A percentile compares a stretch with the other conserved stretches of the same genome.
Evolutionary conservation across 257 asterid genomes (phyloP).

Genomic region (Hygrophila difformis): DNA sequence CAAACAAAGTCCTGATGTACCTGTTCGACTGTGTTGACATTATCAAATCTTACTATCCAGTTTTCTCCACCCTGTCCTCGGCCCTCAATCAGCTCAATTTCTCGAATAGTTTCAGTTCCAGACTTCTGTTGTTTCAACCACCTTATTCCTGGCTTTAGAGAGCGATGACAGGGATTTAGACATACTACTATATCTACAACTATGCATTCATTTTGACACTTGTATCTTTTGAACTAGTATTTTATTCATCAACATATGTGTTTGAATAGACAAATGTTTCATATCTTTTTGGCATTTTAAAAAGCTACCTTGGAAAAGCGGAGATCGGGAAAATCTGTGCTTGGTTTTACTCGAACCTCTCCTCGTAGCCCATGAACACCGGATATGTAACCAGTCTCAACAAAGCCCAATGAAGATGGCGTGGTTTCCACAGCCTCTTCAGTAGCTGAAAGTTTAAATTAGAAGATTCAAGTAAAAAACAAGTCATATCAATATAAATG

Average conservation of each 20-base stretch:
- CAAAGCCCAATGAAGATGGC: slow-evolving; percentile 32
- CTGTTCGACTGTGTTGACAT: slow-evolving; percentile 67
- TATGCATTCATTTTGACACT: neutral
- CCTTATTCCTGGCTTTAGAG: slow-evolving; percentile 78
- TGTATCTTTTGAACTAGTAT: neutral
- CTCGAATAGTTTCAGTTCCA: slow-evolving; percentile 66
- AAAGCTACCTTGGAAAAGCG: slow-evolving; percentile 79
- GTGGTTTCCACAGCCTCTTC: slow-evolving; percentile 39
- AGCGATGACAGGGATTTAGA: slow-evolving; percentile 19
- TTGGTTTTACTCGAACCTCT: slow-evolving; percentile 71
- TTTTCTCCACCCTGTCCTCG: slow-evolving; percentile 80
- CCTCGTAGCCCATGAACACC: slow-evolving; percentile 91
- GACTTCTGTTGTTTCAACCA: slow-evolving; percentile 78
- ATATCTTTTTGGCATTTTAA: slow-evolving; percentile 5
- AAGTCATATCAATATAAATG: neutral
- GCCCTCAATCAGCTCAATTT: slow-evolving; percentile 78
- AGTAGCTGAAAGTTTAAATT: slow-evolving; percentile 38
- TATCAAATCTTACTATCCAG: slow-evolving; percentile 69
- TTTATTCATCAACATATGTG: neutral
- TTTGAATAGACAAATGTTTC: neutral
- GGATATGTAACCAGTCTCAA: slow-evolving; percentile 74
- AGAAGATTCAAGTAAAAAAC: slow-evolving; percentile 11
- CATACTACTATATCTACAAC: neutral
- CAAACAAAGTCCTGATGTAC: slow-evolving; percentile 24
- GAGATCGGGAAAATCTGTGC: slow-evolving; percentile 80